Base-by-base conservation (phyloP, 495 filamentous ascomycete genomes). In the Darksidea phi region DNA sequence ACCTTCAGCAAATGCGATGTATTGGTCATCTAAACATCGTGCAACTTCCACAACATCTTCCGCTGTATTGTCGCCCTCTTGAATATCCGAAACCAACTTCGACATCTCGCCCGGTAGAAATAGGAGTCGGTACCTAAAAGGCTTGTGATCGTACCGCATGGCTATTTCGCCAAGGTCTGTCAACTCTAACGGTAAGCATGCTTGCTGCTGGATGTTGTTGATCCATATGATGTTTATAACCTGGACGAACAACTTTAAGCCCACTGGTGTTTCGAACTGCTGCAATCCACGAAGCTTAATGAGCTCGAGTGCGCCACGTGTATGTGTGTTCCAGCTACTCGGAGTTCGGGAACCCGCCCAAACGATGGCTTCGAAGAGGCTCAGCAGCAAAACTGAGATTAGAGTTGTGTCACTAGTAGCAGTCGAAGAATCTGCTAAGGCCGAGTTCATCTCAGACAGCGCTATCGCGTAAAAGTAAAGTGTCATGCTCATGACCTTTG, bases 261-360 rank as follows among this genome's bases (percentile, higher is more conserved):
- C 56, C 2, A 51, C 4, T 7, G 12, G 10, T 10, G 45, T 48
- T 7, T 51, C 25, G 23, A 59, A 51, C 34, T 50, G 45, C 20
- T 18, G 12, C 18, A 3, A 1, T 3, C 56, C 56, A 3, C 56
- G 56, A 11, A 59, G n/a, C 17, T 43, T 23, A n/a, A 59, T 10
- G 26, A 59, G 28, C 17, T 20, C 47, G 20, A 59, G 28, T 3
- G 56, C 56, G 25, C 56, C 56, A 3, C 21, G 5, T 4, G 56
- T 59, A 32, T 59, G 56, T 5, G 47, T 25, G 17, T 28, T 59
- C 56, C 56, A 59, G 36, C 36, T 38, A 7, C 15, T 15, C 15
- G 36, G 36, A 8, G 36, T 38, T 7, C 36, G 7, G 36, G 15
- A 8, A 15, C 36, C 36, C 15, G 36, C 8, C 36, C 36, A 38